Base-by-base conservation (phyloP, 1,284 basidiomycete genomes). In the Athelia sp. region DNA sequence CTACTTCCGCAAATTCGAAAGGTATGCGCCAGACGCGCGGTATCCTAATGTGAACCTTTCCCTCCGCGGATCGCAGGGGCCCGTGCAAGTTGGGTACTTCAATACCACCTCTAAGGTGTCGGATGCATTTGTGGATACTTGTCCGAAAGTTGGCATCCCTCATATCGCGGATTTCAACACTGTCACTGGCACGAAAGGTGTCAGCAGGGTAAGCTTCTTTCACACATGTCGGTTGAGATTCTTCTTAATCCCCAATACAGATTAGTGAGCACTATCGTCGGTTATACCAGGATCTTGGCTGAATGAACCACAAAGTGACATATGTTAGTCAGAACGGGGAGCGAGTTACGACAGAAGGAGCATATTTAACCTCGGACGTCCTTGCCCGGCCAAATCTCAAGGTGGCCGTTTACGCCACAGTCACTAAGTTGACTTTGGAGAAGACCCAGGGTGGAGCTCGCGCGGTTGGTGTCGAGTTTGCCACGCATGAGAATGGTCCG, bases 1-100 rank as follows among this genome's bases (percentile, higher is more conserved):
- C 14, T 85, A 83, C 53, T 80, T 85, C 56, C 67, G 59, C 31
- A 84, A 82, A 58, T 82, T 84, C 42, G 82, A 86, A 59, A 71
- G 65, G 19, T 84, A 72, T 55, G 65, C 63, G 38, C 74, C 75
- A 1, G 69, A 78, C 53, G 61, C 72, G 2, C 56, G 66, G 10
- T 77, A 74, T 53, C 74, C 79, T 3, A 58, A 59, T 0, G 75
- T 82, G 4, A 74, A 82, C 47, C 50, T 59, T 0, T 60, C 70
- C 3, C 62, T 70, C 4, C 74, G 68, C 17, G 80, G 83, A 2
- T 64, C 63, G 0, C 47, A 59, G 1, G 84, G 84, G 0, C 79
- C 79, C 1, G 68, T 85, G 14, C 61, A 72, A 26, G 64, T 75
- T 24, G 74, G 73, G 15, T 76, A 71, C 50, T 73, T 74, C 44